Percentiles rank a stretch among this genome's conserved stretches.
These are phyloP conservation scores for Astrocystis sublimbata DNA, from an alignment of 495 filamentous ascomycete species.

Conservation along the genomic window DNA sequence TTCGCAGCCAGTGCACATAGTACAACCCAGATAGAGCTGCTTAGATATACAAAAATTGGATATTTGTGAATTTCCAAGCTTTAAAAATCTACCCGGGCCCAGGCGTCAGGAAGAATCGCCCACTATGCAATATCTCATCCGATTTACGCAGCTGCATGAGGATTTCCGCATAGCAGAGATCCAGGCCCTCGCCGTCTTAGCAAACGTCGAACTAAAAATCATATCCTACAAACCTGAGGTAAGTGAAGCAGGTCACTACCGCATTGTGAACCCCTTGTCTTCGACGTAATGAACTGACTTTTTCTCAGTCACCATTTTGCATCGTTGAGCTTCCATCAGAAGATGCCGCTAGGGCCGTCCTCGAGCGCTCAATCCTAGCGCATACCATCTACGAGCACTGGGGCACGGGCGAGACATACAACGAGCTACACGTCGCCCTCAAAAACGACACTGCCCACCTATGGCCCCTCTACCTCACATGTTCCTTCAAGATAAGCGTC, in stretches of 20 bases:
- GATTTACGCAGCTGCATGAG: constrained; percentile 88
- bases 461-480: constrained; percentile 62
- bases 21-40: constrained; percentile 6
- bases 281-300: neutral
- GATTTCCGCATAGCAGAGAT: constrained; percentile 86
- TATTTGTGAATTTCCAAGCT: neutral
- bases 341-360: constrained; percentile 62
- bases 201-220: constrained; percentile 67
- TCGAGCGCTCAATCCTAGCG: constrained; percentile 74
- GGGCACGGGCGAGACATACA: constrained; percentile 69
- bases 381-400: constrained; percentile 87
- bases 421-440: constrained; percentile 67
- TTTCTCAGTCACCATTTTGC: constrained; percentile 81
- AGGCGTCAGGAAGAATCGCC: neutral
- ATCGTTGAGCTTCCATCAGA: constrained; percentile 68
- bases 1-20: neutral
- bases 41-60: neutral
- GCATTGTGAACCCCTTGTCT: neutral
- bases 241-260: constrained; percentile 29
- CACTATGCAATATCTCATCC: constrained; percentile 78
- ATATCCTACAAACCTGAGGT: constrained; percentile 72
- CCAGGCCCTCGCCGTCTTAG: constrained; percentile 73
- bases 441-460: constrained; percentile 54
- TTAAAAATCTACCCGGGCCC: neutral
- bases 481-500: constrained; percentile 78